Conservation (phyloP, 139 green algal species). For the Desmodesmus armatus region DNA sequence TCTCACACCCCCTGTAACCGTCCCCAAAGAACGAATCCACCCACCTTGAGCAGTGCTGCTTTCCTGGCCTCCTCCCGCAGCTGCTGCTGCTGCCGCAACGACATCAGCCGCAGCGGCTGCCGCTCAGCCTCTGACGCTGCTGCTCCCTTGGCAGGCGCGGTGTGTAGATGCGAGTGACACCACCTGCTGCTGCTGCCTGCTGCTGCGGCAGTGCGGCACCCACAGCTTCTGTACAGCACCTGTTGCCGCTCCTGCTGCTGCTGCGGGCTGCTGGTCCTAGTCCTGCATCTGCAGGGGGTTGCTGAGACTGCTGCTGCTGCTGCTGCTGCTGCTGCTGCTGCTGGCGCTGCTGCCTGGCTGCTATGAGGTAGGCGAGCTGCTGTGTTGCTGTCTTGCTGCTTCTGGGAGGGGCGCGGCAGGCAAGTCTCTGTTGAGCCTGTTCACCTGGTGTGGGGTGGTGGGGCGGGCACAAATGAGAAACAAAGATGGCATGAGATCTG, state of each 20-base stretch:
- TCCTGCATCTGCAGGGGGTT: neutral
- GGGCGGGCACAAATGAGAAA: neutral
- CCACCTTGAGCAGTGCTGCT: conserved; percentile 9
- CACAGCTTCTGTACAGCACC: neutral
- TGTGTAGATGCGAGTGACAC: conserved; percentile 11
- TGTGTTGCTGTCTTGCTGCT: neutral
- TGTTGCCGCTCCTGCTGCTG: neutral
- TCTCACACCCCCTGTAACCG: neutral
- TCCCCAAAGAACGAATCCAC: neutral
- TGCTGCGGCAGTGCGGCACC: neutral
- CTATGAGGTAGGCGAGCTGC: neutral
- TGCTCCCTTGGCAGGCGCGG: neutral
- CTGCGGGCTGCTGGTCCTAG: too few relatives aligned
- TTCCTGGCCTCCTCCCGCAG: conserved; percentile 13
- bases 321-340: neutral
- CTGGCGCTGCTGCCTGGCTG: neutral
- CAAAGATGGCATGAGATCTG: neutral
- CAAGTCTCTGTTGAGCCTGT: neutral
- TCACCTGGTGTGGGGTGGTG: neutral
- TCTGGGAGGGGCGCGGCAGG: neutral
- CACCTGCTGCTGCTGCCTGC: neutral
- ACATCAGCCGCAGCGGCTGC: conserved; percentile 36
- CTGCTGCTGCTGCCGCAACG: conserved; percentile 23
- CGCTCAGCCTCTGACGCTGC: conserved; percentile 7
- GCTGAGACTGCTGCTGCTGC: neutral